Evolutionary conservation across 495 filamentous ascomycete genomes (phyloP), one percentile per base, ranked within the genome.

Genomic region (Neurospora sp.): DNA sequence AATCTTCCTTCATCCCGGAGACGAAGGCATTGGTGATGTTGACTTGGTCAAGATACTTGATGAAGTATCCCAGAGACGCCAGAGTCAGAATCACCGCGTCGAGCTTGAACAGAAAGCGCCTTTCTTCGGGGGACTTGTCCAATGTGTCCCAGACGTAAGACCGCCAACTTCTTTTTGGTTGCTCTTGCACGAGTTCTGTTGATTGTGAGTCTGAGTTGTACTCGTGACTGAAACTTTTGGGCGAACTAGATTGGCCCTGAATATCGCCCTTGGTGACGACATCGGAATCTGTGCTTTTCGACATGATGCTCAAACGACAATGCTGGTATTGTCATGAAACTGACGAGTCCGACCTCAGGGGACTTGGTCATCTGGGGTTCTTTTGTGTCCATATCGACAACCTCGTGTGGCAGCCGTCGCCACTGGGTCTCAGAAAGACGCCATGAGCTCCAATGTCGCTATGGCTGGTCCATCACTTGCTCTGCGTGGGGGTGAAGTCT

Each of bases 1-100:
- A 81, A 69, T 89, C 87, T 72, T 90, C 88, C 70, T 90, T 89
- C 79, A 89, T 87, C 1, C 87, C 87, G 35, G 85, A 88, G 1
- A 89, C 81, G 73, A 82, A 83, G 27, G 82, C 82, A 68, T 83
- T 83, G 68, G 80, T 78, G 68, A 83, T 80, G 71, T 83, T 82
- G 20, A 78, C 76, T 70, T 81, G 81, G 48, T 83, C 82, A 6
- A 83, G 74, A 61, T 82, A 82, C 71, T 84, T 85, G 42, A 83
- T 78, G 76, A 85, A 85, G 65, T 80, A 85, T 38, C 79, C 81
- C 39, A 83, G 75, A 4, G 77, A 82, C 81, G 72, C 73, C 46
- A 74, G 18, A 0, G 85, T 86, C 22, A 91, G 74, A 68, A 91
- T 81, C 0, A 83, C 84, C 7, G 85, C 78, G 71, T 91, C 89